phyloP scores from a whole-genome alignment of 192 early-diverging fungal genomes.

The Coemansia sp. region DNA sequence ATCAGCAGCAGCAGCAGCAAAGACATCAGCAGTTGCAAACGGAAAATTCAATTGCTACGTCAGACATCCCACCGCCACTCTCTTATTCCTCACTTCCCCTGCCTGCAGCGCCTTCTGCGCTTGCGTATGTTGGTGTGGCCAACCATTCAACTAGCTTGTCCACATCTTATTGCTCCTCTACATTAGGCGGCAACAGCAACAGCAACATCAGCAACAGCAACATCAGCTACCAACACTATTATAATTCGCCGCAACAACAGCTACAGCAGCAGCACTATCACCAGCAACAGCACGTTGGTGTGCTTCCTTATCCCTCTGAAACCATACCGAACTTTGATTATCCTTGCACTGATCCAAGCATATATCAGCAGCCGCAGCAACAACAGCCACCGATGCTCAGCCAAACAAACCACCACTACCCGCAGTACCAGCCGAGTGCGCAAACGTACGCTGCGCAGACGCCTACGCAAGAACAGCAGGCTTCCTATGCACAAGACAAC shows the following conservation, averaged over 20 bases:
- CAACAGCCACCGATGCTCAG: constrained; percentile 16
- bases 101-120: constrained; percentile 8
- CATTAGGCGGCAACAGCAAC: not conserved
- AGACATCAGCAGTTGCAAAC: not conserved
- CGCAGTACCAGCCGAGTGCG: constrained; percentile 14
- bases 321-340: not conserved
- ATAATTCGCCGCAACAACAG: constrained; percentile 5
- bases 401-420: constrained; percentile 15
- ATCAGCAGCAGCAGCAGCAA: constrained; percentile 10
- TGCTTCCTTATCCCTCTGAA: constrained; percentile 1
- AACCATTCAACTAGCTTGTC: not conserved
- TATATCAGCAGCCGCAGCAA: constrained; percentile 9
- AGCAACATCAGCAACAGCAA: not conserved
- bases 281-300: not conserved
- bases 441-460: constrained; percentile 9
- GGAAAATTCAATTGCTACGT: not conserved
- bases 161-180: not conserved
- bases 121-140: not conserved
- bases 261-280: not conserved
- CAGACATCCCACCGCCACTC: not conserved
- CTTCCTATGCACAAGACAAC: not conserved
- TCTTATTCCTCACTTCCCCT: constrained; percentile 15
- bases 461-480: constrained; percentile 5
- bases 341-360: not conserved
- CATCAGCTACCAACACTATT: constrained; percentile 8